phyloP scores from a whole-genome alignment of 192 early-diverging fungal genomes.

The Backusella circina region DNA sequence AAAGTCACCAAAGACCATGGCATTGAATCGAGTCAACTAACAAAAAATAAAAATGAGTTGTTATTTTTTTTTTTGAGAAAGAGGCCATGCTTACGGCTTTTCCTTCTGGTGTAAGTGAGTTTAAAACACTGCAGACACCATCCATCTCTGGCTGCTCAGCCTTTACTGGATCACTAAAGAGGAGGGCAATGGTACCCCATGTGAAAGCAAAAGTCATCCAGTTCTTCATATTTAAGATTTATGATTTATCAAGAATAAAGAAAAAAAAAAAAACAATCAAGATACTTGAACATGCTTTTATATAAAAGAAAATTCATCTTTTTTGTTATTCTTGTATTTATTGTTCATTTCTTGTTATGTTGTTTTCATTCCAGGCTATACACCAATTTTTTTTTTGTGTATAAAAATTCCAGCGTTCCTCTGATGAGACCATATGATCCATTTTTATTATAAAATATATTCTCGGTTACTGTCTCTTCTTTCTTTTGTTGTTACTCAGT shows the following conservation, averaged over 20 bases:
- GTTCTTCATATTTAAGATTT: background rate
- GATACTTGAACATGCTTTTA: background rate
- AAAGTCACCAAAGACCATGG: background rate
- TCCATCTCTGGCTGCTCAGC: background rate
- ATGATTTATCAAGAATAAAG: background rate
- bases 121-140: background rate
- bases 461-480: background rate
- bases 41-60: too few relatives aligned
- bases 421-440: background rate
- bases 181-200: background rate
- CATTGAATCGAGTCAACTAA: background rate
- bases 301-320: background rate
- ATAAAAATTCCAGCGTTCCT: background rate
- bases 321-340: background rate
- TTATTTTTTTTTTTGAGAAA: background rate
- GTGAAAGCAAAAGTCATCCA: conserved; percentile 1
- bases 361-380: conserved; percentile 3
- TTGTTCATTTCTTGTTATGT: background rate
- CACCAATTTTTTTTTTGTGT: background rate
- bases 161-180: background rate
- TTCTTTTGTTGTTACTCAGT: background rate
- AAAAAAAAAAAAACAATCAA: background rate
- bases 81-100: background rate
- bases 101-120: background rate
- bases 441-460: background rate